phyloP scores from a whole-genome alignment of 495 filamentous ascomycete genomes.

The Tuber calosporum region DNA sequence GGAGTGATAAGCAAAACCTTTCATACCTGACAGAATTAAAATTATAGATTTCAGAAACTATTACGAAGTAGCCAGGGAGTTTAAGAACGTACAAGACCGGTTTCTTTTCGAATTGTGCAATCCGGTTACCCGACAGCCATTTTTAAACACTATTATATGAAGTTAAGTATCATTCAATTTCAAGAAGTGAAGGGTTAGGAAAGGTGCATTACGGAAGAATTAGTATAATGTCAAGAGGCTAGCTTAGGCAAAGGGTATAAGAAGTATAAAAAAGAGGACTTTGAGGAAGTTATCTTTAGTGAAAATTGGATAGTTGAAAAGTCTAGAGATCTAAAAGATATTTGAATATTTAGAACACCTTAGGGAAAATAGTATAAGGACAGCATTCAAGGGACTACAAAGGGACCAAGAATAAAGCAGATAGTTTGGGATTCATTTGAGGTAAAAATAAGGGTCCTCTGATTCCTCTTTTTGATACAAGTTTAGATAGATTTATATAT shows the following conservation, averaged over 20 bases:
- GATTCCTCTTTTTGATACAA: too few relatives aligned
- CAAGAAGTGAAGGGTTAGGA: neutral
- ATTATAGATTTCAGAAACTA: neutral
- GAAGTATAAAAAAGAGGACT: neutral
- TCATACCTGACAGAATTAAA: too few relatives aligned
- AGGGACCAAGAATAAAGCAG: neutral
- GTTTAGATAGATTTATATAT: too few relatives aligned
- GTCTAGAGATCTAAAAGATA: neutral
- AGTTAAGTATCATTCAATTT: neutral
- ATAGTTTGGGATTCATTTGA: neutral
- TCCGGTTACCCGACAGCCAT: neutral
- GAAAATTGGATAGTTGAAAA: neutral
- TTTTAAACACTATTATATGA: neutral
- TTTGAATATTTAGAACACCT: constrained; percentile 4
- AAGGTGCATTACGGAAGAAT: neutral
- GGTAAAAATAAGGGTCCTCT: too few relatives aligned
- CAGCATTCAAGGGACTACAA: neutral
- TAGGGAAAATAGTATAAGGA: constrained; percentile 2
- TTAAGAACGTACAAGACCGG: neutral
- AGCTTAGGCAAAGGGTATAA: constrained; percentile 1
- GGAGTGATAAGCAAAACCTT: too few relatives aligned
- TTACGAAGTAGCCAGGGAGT: neutral
- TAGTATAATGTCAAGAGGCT: neutral
- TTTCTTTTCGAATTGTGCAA: neutral
- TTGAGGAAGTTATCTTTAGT: neutral